Evolutionary conservation across 2,329 filamentous ascomycete genomes (phyloP), one percentile per base, ranked within the genome.

Genomic region (Aspergillus pseudoterreus): DNA sequence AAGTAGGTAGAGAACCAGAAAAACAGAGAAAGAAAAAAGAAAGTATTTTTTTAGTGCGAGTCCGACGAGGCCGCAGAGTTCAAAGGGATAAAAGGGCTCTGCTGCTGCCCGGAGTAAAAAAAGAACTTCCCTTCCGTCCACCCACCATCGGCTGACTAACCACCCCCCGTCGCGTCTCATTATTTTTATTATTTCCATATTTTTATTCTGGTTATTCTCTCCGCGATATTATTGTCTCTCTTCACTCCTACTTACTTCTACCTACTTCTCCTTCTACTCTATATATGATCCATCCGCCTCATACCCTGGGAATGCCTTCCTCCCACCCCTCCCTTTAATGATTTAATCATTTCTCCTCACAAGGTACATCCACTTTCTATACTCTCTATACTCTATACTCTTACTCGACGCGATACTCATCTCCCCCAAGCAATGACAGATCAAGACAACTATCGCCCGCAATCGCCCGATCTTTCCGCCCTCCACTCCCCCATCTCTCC

Each of bases 401-500:
- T 19, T 17, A n/a, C 14, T 17, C 35, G 35, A 38, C 35, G 15
- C 15, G 35, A 38, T 38, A 38, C 35, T 38, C 14, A 38, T 15
- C 14, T 9, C 8, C 14, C 56, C 54, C 60, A 72, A 72, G 66
- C 64, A 59, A 74, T 74, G 71, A 74, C 71, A 64, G 72, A 73
- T 57, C 68, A 69, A 61, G 69, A 74, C 57, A 72, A 69, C 50
- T 77, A 78, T 65, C 70, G 74, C 60, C 75, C 75, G 55, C 70
- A 69, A 63, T 78, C 75, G 42, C 76, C 76, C 61, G 75, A 78
- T 59, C 72, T 82, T 59, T 79, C 80, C 55, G 74, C 71, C 63
- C 73, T 77, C 63, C 64, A 75, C 59, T 62, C 71, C 52, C 63
- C 69, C 60, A 67, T 73, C 57, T 66, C 72, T 55, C 61, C 65